Evolutionary conservation across 2,329 filamentous ascomycete species (phyloP).

Genomic region (Aspergillus ochraceus): DNA sequence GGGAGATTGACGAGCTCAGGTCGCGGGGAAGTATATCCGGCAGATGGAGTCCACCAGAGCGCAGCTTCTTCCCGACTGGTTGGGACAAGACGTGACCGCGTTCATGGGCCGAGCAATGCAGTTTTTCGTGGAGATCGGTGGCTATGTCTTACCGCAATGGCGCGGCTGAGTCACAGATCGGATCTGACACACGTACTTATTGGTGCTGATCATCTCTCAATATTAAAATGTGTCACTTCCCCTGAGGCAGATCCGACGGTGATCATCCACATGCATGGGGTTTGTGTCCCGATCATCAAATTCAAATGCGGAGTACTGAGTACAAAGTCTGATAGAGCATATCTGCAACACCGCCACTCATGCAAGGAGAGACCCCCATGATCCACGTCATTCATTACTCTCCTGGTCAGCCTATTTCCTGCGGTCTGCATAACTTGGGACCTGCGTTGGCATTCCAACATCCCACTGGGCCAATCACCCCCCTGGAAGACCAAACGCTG

Average conservation of each 20-base stretch:
- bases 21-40: conserved; percentile 21
- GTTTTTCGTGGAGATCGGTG: conserved; percentile 24
- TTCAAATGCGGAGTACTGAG: neutral
- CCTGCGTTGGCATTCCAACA: neutral
- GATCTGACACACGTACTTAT: neutral
- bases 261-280: neutral
- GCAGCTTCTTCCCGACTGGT: conserved; percentile 16
- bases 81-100: conserved; percentile 19
- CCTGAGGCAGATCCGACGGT: neutral
- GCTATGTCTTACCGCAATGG: conserved; percentile 21
- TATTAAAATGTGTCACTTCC: neutral
- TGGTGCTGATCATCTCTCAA: neutral
- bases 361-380: neutral
- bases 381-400: neutral
- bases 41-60: conserved; percentile 19
- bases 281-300: neutral
- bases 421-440: neutral
- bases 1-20: conserved; percentile 7
- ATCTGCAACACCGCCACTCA: neutral
- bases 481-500: neutral
- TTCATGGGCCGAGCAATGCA: conserved; percentile 22
- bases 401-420: neutral
- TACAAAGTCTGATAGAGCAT: neutral
- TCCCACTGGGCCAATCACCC: neutral
- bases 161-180: neutral